Evolutionary conservation across 2,329 filamentous ascomycete genomes (phyloP).

Genomic region (Raffaelea deltoideospora): DNA sequence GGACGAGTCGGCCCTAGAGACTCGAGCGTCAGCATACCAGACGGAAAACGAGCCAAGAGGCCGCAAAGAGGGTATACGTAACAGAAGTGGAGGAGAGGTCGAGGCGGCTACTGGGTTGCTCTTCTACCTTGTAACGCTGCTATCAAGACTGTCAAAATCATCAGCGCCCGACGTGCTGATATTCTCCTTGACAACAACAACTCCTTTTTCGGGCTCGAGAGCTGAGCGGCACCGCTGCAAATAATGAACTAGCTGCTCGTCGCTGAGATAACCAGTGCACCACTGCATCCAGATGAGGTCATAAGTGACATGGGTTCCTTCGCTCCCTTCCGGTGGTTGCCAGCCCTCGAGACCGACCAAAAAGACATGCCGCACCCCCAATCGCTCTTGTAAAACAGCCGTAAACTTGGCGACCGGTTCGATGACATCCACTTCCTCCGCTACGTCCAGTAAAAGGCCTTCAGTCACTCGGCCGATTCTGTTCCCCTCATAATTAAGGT

Average conservation of each 20-base stretch:
- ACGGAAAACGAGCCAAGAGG: constrained; percentile 2
- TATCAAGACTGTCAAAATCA: constrained; percentile 61
- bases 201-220: constrained; percentile 23
- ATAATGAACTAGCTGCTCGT: constrained; percentile 54
- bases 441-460: constrained; percentile 56
- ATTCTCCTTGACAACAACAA: constrained; percentile 74
- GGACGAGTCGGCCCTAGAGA: constrained; percentile 48
- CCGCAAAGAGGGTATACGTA: background rate
- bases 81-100: too few species aligned
- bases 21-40: background rate
- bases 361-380: constrained; percentile 48
- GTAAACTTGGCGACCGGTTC: constrained; percentile 80
- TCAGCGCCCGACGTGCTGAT: constrained; percentile 42
- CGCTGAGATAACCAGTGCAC: constrained; percentile 73
- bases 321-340: constrained; percentile 25
- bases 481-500: too few species aligned
- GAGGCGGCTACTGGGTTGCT: too few species aligned
- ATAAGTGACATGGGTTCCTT: constrained; percentile 28
- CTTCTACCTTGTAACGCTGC: constrained; percentile 54
- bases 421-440: constrained; percentile 62
- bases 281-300: constrained; percentile 83
- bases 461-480: constrained; percentile 75
- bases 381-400: constrained; percentile 35
- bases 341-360: constrained; percentile 64
- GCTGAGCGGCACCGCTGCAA: constrained; percentile 41